Evolutionary conservation across 2,329 filamentous ascomycete species (phyloP), one percentile per base, ranked within the genome.

Genomic region (Ceratocystis albifundus): DNA sequence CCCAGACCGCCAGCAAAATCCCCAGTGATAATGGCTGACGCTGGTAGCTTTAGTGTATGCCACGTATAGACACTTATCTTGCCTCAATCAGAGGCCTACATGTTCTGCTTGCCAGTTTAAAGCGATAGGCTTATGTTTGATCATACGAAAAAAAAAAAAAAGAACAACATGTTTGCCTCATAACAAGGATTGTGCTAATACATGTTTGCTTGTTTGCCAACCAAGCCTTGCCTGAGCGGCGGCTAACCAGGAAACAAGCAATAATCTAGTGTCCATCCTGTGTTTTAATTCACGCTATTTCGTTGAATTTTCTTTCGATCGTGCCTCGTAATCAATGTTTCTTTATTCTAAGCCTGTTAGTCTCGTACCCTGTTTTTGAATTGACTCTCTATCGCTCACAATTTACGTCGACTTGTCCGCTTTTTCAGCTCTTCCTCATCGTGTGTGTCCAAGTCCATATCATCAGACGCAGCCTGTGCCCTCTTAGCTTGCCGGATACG

Each of bases 371-470:
- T 48, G 61, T 61, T 65, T 46, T 62, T 36, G n/a, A 10, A 65
- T 57, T 59, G 64, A n/a, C n/a, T 17, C 50, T 7, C 44, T 62
- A 10, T 25, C 22, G 53, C 44, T 70, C 76, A 84, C 69, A 84
- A 76, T 76, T 84, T 85, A 66, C 81, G 77, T 68, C 81, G 80
- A 69, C 77, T 81, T 1, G 77, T 75, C 53, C 80, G 76, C 72
- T 80, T 82, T 76, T 77, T 80, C 68, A 73, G 77, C 57, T 81
- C 79, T 62, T 78, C 79, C 0, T 74, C 73, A 5, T 77, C 75
- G 4, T 80, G 76, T 10, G 81, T 79, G 61, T 86, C 83, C 32
- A 85, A 71, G 63, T 85, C 83, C 78, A 84, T 83, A 55, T 76
- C 78, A 69, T 81, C 80, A 36, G 79, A 78, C 3, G 78, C 76